Conservation (phyloP, 2,329 filamentous ascomycete genomes). For the Monosporascus ibericus region DNA sequence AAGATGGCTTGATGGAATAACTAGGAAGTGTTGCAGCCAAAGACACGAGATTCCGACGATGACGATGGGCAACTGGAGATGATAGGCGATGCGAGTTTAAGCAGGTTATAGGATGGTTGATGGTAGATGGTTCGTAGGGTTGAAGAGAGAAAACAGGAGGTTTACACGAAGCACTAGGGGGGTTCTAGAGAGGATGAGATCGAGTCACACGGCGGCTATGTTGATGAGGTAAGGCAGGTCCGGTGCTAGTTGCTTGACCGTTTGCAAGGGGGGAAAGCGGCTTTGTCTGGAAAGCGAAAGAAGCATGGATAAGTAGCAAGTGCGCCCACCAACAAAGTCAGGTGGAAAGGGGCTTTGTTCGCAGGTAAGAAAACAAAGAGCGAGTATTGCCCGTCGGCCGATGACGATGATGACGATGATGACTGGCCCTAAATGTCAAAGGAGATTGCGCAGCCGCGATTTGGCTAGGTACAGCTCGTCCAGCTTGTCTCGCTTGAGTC, state of each 20-base stretch:
- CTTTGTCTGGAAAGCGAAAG: neutral
- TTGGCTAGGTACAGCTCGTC: neutral
- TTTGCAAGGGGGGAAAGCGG: neutral
- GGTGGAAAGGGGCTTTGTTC: neutral
- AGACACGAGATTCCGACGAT: neutral
- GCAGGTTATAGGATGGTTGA: neutral
- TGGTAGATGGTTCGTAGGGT: neutral
- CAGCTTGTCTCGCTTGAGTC: neutral
- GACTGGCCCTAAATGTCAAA: too few relatives aligned
- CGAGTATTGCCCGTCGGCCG: too few relatives aligned
- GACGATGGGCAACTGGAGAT: neutral
- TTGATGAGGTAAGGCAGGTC: neutral
- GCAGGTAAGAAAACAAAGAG: too few relatives aligned
- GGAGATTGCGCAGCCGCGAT: too few relatives aligned
- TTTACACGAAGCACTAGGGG: neutral
- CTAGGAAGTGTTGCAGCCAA: neutral
- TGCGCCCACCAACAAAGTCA: neutral
- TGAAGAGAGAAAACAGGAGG: neutral
- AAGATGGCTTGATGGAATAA: neutral
- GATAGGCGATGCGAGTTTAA: neutral
- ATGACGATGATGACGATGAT: too few relatives aligned
- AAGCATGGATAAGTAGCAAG: neutral
- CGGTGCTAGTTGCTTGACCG: neutral
- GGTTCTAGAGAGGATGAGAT: neutral
- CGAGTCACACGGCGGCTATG: neutral